phyloP scores from a whole-genome alignment of 208 protist species.

The Leishmania lainsoni region DNA sequence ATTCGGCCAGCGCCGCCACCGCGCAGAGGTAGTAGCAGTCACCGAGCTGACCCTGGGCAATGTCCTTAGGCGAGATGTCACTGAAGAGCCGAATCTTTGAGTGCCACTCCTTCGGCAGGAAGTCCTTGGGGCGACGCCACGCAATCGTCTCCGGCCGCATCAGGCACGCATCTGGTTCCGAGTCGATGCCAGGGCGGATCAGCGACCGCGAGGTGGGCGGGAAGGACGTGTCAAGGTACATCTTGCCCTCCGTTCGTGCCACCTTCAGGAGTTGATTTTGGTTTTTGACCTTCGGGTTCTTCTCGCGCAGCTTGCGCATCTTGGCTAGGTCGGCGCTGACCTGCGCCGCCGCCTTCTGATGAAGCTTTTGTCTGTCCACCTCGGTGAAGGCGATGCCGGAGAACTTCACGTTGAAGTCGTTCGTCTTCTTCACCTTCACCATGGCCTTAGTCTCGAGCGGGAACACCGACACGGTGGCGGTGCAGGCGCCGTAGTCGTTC shows the following conservation, averaged over 20 bases:
- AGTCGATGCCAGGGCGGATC: constrained; percentile 48
- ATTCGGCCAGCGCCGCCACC: constrained; percentile 48
- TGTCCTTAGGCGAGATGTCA: constrained; percentile 51
- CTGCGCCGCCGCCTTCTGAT: constrained; percentile 14
- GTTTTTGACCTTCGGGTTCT: constrained; percentile 34
- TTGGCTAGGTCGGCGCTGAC: constrained; percentile 27
- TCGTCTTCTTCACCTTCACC: constrained; percentile 38
- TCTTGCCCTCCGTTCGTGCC: constrained; percentile 34
- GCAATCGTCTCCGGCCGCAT: constrained; percentile 32
- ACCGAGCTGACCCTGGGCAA: constrained; percentile 70
- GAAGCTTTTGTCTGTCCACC: constrained; percentile 16
- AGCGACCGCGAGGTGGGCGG: constrained; percentile 48
- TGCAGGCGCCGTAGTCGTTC: constrained; percentile 36
- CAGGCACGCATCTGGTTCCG: constrained; percentile 27
- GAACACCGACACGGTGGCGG: constrained; percentile 28
- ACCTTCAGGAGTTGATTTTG: constrained; percentile 39
- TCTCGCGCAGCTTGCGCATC: constrained; percentile 25
- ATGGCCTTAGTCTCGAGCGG: constrained; percentile 53
- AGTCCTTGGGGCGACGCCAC: constrained; percentile 62
- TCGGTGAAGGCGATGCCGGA: constrained; percentile 34
- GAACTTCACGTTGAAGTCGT: constrained; percentile 41
- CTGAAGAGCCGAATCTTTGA: constrained; percentile 47
- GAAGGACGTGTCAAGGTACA: constrained; percentile 60
- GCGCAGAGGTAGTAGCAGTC: constrained; percentile 78
- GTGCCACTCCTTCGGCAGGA: constrained; percentile 46